phyloP scores from a whole-genome alignment of 176 grass and related monocot species.

The Triticum timopheevii region DNA sequence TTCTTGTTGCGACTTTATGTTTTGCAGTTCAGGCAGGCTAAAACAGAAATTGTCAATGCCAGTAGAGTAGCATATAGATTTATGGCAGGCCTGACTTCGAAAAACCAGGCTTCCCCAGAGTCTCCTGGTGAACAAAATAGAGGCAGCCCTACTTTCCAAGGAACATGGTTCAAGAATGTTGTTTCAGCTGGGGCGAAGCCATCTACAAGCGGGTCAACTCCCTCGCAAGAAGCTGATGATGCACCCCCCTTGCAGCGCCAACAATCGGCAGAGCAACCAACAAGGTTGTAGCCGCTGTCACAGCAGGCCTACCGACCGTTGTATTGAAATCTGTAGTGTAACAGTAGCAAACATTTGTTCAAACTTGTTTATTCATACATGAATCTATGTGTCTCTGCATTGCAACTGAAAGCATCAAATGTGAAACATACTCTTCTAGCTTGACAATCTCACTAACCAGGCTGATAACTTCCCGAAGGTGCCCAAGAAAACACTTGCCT shows the following conservation, averaged over 20 bases:
- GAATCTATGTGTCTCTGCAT: slow-evolving; percentile 14
- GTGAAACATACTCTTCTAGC: not conserved
- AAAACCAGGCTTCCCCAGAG: slow-evolving; percentile 54
- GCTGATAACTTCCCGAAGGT: not conserved
- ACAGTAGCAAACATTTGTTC: slow-evolving; percentile 42
- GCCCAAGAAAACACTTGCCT: not conserved
- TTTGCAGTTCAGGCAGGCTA: slow-evolving; percentile 93
- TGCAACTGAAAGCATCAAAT: not conserved
- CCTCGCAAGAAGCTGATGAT: slow-evolving; percentile 39
- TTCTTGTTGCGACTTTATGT: slow-evolving; percentile 25
- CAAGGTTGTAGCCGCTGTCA: slow-evolving; percentile 23
- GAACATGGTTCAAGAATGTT: slow-evolving; percentile 83
- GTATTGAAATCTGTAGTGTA: slow-evolving; percentile 51
- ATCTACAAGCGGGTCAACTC: slow-evolving; percentile 56
- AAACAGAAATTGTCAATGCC: slow-evolving; percentile 89
- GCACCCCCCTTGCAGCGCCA: slow-evolving; percentile 31
- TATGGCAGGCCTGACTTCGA: slow-evolving; percentile 82
- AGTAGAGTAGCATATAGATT: slow-evolving; percentile 96
- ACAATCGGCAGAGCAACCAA: slow-evolving; percentile 45
- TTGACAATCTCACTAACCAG: not conserved
- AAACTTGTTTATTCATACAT: slow-evolving; percentile 21
- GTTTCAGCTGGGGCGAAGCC: slow-evolving; percentile 68
- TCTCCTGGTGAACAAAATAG: slow-evolving; percentile 54
- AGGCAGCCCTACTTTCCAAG: slow-evolving; percentile 58
- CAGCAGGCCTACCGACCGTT: slow-evolving; percentile 8